Evolutionary conservation across 768 basidiomycete species (phyloP).

Genomic region (Amanita molliuscula): DNA sequence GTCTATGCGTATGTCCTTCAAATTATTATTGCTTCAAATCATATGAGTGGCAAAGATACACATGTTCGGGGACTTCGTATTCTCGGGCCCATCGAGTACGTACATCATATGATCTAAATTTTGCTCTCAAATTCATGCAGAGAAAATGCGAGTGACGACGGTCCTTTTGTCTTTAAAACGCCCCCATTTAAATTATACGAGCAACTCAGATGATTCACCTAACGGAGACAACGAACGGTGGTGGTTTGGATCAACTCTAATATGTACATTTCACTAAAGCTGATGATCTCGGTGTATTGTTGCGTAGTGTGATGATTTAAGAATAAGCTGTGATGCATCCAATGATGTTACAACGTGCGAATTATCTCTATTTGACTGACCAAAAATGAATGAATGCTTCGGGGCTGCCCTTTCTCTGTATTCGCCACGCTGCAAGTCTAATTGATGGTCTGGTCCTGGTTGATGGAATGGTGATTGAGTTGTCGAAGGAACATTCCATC

Average conservation of each 20-base stretch:
- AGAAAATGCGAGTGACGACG: slow-evolving; percentile 5
- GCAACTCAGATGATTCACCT: slow-evolving; percentile 1
- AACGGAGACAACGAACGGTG: not conserved
- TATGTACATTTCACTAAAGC: not conserved
- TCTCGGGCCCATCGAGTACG: slow-evolving; percentile 77
- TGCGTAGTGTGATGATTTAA: not conserved
- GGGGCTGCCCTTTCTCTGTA: not conserved
- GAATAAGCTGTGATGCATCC: not conserved
- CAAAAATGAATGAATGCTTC: not conserved
- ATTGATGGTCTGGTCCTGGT: not conserved
- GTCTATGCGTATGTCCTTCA: slow-evolving; percentile 87
- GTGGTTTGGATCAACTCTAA: not conserved
- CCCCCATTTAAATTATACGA: slow-evolving; percentile 4
- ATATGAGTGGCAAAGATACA: slow-evolving; percentile 98
- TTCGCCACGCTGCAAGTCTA: not conserved
- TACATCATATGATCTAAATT: slow-evolving; percentile 26
- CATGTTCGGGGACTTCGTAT: slow-evolving; percentile 88
- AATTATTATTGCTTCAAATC: slow-evolving; percentile 83
- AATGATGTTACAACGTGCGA: not conserved
- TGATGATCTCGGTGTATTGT: not conserved
- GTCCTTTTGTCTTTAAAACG: slow-evolving; percentile 4
- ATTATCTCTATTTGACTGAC: not conserved
- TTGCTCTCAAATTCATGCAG: not conserved
- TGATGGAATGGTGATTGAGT: not conserved
- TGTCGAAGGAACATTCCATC: not conserved